Percentiles rank a stretch among this genome's conserved stretches.
These are phyloP conservation scores for Leishmania turanica DNA, from an alignment of 208 protist genomes.

Conservation along the genomic window DNA sequence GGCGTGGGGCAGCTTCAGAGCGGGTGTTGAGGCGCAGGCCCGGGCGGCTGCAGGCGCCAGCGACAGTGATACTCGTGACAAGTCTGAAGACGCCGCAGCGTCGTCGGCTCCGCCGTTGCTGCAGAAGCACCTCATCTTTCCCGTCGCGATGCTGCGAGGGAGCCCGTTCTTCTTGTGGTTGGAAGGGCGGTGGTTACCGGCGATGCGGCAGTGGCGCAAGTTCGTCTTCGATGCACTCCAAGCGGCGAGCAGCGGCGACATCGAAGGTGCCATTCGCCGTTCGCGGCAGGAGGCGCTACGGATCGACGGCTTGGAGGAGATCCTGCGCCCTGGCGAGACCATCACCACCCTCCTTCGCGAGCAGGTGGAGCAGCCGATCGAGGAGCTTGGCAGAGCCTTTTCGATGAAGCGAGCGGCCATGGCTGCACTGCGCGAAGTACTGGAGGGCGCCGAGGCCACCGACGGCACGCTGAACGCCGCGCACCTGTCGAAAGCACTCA, in stretches of 20 bases:
- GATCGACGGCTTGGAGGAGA: conserved; percentile 55
- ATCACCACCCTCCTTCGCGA: conserved; percentile 46
- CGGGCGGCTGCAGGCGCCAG: not conserved
- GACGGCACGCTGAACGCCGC: conserved; percentile 5
- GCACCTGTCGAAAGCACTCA: conserved; percentile 29
- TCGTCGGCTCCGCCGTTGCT: not conserved
- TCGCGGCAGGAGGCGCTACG: conserved; percentile 44
- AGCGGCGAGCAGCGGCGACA: conserved; percentile 35
- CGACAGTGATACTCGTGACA: not conserved
- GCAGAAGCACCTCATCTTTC: not conserved
- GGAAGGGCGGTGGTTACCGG: conserved; percentile 67
- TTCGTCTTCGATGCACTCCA: conserved; percentile 41
- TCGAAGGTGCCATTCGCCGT: conserved; percentile 37
- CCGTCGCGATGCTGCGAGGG: conserved; percentile 16
- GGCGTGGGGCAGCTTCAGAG: conserved; percentile 34
- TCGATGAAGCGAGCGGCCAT: conserved; percentile 34
- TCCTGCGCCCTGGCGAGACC: conserved; percentile 65
- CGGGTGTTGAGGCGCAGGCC: conserved; percentile 14
- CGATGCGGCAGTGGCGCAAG: conserved; percentile 60
- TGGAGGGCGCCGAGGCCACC: conserved; percentile 12
- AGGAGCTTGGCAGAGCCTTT: conserved; percentile 30
- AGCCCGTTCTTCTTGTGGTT: conserved; percentile 71
- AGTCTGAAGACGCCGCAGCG: not conserved
- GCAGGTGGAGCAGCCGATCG: conserved; percentile 52
- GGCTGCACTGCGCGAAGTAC: conserved; percentile 34